Conservation (phyloP, 208 protist genomes). For the Naegleria lovaniensis region DNA sequence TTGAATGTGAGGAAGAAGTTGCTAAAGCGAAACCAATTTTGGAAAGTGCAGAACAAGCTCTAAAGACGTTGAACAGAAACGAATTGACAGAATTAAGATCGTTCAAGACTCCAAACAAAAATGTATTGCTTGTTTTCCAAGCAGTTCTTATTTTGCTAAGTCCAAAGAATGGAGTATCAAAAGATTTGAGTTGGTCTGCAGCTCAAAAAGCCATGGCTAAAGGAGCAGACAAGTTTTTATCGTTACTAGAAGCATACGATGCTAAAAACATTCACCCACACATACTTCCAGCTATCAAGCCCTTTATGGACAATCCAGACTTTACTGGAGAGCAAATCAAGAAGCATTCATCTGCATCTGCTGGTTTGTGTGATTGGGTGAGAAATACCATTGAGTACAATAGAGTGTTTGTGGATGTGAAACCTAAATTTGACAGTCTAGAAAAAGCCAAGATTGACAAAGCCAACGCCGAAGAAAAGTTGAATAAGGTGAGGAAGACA, state of each 20-base stretch:
- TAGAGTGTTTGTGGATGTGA: slow-evolving; percentile 65
- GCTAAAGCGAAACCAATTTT: slow-evolving; percentile 37
- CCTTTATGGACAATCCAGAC: slow-evolving; percentile 29
- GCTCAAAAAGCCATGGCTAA: slow-evolving; percentile 60
- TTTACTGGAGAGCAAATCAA: slow-evolving; percentile 36
- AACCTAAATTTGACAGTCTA: slow-evolving; percentile 57
- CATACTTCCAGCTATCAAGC: slow-evolving; percentile 32
- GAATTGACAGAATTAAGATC: slow-evolving; percentile 69
- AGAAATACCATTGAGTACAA: slow-evolving; percentile 56
- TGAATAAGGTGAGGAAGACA: slow-evolving; percentile 35
- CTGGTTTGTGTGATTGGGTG: slow-evolving; percentile 63
- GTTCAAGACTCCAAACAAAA: slow-evolving; percentile 52
- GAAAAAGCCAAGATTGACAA: slow-evolving; percentile 45
- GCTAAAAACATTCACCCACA: slow-evolving; percentile 33
- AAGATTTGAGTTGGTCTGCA: slow-evolving; percentile 67
- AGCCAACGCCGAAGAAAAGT: slow-evolving; percentile 36
- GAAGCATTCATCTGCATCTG: slow-evolving; percentile 55
- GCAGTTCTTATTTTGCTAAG: slow-evolving; percentile 52
- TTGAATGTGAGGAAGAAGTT: slow-evolving; percentile 73
- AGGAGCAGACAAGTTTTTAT: slow-evolving; percentile 49
- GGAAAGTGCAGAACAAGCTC: slow-evolving; percentile 38
- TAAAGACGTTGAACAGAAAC: slow-evolving; percentile 68
- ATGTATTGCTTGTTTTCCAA: slow-evolving; percentile 45
- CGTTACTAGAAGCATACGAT: slow-evolving; percentile 56
- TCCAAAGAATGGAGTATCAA: slow-evolving; percentile 40